Evolutionary conservation across 2,329 filamentous ascomycete species (phyloP), one percentile per base, ranked within the genome.

Genomic region (Penicillium sumatraense): DNA sequence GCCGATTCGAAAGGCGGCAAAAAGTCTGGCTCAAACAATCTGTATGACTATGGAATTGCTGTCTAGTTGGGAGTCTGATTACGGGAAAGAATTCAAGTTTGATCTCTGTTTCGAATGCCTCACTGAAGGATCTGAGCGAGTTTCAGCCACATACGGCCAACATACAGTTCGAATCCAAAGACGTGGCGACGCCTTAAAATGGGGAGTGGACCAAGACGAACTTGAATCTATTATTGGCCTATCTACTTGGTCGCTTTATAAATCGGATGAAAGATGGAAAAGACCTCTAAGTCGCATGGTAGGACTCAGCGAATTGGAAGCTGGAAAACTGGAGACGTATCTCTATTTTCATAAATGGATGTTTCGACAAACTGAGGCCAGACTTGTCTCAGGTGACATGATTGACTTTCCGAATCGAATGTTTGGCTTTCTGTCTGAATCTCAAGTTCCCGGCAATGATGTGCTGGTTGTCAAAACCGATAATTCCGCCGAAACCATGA

Each of bases 221-320:
- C 49, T 74, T 0, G 72, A 74, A 53, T 71, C 72, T 0, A 54
- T 74, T 1, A 31, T 74, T 9, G 70, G 72, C 1, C 50, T 74
- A 11, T 74, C 68, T 67, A 60, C 61, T 0, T 73, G 67, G 65
- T 73, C 69, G 0, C 24, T 74, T 1, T 51, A 64, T 13, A 66
- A 63, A 16, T 61, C 61, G 0, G 44, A 65, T 16, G 5, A 60
- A 8, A 48, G 58, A 2, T 66, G 62, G 62, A 45, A 49, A 0
- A 48, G 53, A 1, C 54, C 51, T 5, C 60, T 70, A 13, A 51
- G 41, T 36, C 66, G 68, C 0, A 50, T 69, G 2, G 48, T 70
- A 14, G 67, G 68, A 1, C 31, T 70, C 11, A 58, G 26, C 8
- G 51, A 55, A 14, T 36, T 44, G 0, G 64, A 70, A 24, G 65